These are phyloP conservation scores for Pichia kudriavzevii DNA, from an alignment of 1,139 yeast genomes.

Conservation along the genomic window DNA sequence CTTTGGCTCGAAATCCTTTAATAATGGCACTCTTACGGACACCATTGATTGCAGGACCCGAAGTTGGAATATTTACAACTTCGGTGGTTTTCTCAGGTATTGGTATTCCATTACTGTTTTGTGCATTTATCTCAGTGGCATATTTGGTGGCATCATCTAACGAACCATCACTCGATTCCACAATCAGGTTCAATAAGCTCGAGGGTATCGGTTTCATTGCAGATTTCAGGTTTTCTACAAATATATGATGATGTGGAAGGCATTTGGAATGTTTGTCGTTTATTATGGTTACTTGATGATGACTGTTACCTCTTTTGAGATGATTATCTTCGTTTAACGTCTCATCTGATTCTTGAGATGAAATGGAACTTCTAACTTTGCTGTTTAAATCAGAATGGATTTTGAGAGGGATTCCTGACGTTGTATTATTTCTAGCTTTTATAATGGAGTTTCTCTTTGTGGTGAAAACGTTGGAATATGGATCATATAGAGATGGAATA, in stretches of 20 bases:
- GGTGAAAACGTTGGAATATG: conserved; percentile 1
- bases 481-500: conserved; percentile 9
- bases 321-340: conserved; percentile 5
- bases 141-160: conserved; percentile 65
- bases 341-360: conserved; percentile 12
- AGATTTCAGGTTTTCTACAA: conserved; percentile 30
- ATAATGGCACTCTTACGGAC: conserved; percentile 49
- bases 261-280: conserved; percentile 28
- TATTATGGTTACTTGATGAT: background rate
- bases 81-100: conserved; percentile 53
- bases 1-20: conserved; percentile 32
- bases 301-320: background rate
- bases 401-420: conserved; percentile 7
- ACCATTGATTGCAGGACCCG: conserved; percentile 31
- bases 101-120: conserved; percentile 57
- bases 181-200: conserved; percentile 43
- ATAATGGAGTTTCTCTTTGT: background rate
- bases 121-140: conserved; percentile 68
- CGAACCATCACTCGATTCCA: conserved; percentile 61
- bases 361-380: conserved; percentile 6
- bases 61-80: conserved; percentile 61
- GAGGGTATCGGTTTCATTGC: conserved; percentile 33
- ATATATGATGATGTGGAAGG: conserved; percentile 34
- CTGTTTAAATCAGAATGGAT: conserved; percentile 7
- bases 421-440: no score